Evolutionary conservation across 2,329 filamentous ascomycete species (phyloP).

Genomic region (Cytospora piceae): DNA sequence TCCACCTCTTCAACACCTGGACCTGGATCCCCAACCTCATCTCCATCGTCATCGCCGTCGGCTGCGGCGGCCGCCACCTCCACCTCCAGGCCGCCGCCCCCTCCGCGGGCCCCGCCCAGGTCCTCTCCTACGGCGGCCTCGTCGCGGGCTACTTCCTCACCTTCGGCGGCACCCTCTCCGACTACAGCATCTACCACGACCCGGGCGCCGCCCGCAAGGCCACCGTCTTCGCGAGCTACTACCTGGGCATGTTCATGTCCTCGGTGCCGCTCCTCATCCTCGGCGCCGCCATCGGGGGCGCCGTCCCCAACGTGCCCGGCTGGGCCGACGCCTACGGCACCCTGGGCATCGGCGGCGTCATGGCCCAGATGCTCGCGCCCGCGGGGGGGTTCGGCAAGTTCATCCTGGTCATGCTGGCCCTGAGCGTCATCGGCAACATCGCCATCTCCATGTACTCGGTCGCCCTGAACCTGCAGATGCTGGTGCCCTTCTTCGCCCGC

Average conservation of each 20-base stretch:
- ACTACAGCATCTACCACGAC: constrained; percentile 61
- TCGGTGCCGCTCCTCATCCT: constrained; percentile 54
- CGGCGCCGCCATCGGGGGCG: constrained; percentile 55
- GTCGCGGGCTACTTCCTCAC: constrained; percentile 59
- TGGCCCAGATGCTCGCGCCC: constrained; percentile 51
- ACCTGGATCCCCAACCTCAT: constrained; percentile 60
- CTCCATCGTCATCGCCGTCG: constrained; percentile 55
- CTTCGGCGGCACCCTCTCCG: constrained; percentile 55
- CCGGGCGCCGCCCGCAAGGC: constrained; percentile 39
- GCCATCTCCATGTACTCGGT: constrained; percentile 45
- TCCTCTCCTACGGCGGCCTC: constrained; percentile 51
- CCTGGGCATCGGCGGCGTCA: constrained; percentile 49
- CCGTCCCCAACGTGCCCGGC: constrained; percentile 47
- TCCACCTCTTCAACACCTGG: constrained; percentile 60
- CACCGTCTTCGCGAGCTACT: constrained; percentile 53
- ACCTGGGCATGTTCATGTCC: constrained; percentile 54
- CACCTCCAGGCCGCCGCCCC: constrained; percentile 48
- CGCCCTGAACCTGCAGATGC: constrained; percentile 53
- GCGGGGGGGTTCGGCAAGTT: constrained; percentile 53
- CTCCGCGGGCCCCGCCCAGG: constrained; percentile 42
- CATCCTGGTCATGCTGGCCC: constrained; percentile 50
- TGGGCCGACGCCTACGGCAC: constrained; percentile 48
- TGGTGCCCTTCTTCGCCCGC: constrained; percentile 58
- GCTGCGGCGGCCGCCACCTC: constrained; percentile 56
- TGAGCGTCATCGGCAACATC: constrained; percentile 50